Base-by-base conservation (phyloP, 306 rosid genomes). In the Dalbergia cultrata region DNA sequence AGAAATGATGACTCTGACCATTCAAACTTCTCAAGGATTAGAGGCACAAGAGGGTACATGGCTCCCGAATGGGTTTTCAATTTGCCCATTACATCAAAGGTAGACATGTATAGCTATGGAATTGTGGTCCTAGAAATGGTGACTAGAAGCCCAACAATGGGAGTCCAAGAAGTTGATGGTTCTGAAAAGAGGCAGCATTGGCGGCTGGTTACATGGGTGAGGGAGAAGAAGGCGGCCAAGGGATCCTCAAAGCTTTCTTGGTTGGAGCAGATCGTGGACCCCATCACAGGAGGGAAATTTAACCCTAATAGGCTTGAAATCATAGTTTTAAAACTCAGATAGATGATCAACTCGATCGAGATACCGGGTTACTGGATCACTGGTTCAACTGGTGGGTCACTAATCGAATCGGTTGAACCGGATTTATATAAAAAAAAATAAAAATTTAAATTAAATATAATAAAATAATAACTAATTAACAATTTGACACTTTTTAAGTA, bases 11-110 rank as follows among this genome's bases (percentile, higher is more conserved):
- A 72, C 18, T 49, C 31, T 0, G 11, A 56, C 6, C 54, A 75
- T 57, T 54, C 78, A 5, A 76, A 26, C 13, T 79, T 88, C 58
- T 88, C 89, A 0, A 76, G 67, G 14, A 83, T 83, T 33, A 58
- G 91, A 52, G 58, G 58, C 19, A 52, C 58, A 1, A 52, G 53
- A 12, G 53, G 53, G 14, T 47, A 47, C 53, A 47, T 47, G 53
- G 53, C 16, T 10, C 53, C 53, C 2, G 58, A 52, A 18, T 52
- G 58, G 58, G 58, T 52, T 52, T 52, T 52, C 19, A 52, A 52
- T 52, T 52, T 52, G 58, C 19, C 58, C 0, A 52, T 52, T 1
- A 52, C 58, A 4, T 52, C 58, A 5, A 52, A 52, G 6, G 58
- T 52, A 2, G 21, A 52, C 16, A 21, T 52, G 8, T 52, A 52